Base-by-base conservation (phyloP, 2,329 filamentous ascomycete species). In the Diaporthe eres region DNA sequence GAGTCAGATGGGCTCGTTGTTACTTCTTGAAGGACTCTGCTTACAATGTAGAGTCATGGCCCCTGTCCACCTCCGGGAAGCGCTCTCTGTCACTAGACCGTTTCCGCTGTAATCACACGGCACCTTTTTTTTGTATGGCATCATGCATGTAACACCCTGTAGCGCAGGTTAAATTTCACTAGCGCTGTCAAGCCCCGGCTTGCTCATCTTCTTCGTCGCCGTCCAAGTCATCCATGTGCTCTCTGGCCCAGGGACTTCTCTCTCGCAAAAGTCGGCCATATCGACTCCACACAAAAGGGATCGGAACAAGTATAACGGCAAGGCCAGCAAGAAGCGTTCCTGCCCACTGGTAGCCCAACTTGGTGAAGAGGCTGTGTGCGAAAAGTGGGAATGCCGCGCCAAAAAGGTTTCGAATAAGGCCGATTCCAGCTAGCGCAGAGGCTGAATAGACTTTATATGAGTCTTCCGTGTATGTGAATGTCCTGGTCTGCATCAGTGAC, bases 401-500 rank as follows among this genome's bases (percentile, higher is more conserved):
- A 7, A 83, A 83, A 1, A 83, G 75, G 63, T 84, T 85, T 2
- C 85, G 81, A 47, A 86, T 80, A 39, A 87, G 80, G 3, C 82
- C 83, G 22, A 85, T 84, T 3, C 84, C 85, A 4, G 86, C 86
- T 22, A 87, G 79, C 0, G 84, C 86, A 4, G 82, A 84, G 7
- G 86, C 85, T 7, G 82, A 84, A 67, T 82, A 83, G 3, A 84
- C 82, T 78, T 86, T 85, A 76, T 88, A 88, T 9, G 85, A 84
- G 76, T 88, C 87, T 72, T 88, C 86, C 2, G 86, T 87, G 76
- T 87, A 88, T 6, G 85, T 86, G 49, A 87, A 84, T 1, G 86
- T 86, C 71, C 71, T 73, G n/a, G 0, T 37, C 5, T 1, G 2
- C 0, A n/a, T 73, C 28, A 73, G 58, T 57, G 13, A 37, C 37